Evolutionary conservation across 805 yeast species (phyloP), one percentile per base, ranked within the genome.

Genomic region (Candida montana): DNA sequence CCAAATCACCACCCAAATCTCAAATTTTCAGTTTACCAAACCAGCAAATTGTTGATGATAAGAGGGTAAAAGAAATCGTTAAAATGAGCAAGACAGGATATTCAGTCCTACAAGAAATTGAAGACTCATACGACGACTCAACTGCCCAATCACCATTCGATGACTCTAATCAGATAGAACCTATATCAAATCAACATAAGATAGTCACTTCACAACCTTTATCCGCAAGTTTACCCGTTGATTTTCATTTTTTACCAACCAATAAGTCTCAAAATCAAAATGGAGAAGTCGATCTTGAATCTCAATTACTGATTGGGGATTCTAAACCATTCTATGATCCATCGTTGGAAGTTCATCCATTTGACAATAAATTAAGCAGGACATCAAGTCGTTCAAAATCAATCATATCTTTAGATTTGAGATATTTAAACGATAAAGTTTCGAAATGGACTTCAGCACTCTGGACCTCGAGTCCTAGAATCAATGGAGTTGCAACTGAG

Each of bases 401-500:
- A 1, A 37, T 52, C 2, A 44, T 54, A 11, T 55, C 61, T 1
- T 31, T 55, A 17, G 61, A 58, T 19, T 42, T 48, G 30, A 47
- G 35, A 27, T 43, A 41, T 2, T 40, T 53, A 24, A 53, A 49
- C 19, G 51, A 55, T 7, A 44, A 43, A 26, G 57, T 55, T 3
- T 41, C 55, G 2, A 48, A 50, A 42, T 60, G 64, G 64, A 58
- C 55, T 2, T 46, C 45, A 21, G 47, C 59, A 8, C 30, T 61
- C 7, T 58, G 63, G 63, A 50, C 59, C 6, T 47, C 58, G 2
- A 35, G 30, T 5, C 35, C 57, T 1, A 48, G 42, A 16, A 27
- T 24, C 5, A 26, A 40, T 12, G 54, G 48, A 6, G 38, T 40
- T 10, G 56, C 63, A 9, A 63, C 67, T 55, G 73, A 72, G 41